Evolutionary conservation across 768 basidiomycete genomes (phyloP).

Genomic region (Pleurotus sapidus): DNA sequence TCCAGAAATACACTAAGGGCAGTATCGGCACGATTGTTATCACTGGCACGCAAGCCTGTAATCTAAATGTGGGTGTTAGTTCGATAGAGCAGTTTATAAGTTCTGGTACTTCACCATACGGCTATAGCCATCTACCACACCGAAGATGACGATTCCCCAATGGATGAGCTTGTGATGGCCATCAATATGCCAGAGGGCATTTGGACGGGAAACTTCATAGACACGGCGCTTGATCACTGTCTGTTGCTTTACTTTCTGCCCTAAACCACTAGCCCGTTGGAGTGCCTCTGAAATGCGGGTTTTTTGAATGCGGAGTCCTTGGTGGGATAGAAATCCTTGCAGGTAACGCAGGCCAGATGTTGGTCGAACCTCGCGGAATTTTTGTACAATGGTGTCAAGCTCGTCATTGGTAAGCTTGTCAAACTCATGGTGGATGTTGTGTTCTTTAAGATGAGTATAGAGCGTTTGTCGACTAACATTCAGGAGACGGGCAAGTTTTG

Average conservation of each 20-base stretch:
- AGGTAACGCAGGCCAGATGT: constrained; percentile 25
- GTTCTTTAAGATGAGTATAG: not conserved
- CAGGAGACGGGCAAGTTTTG: constrained; percentile 2
- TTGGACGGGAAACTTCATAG: constrained; percentile 19
- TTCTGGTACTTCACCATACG: constrained; percentile 15
- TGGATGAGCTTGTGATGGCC: constrained; percentile 31
- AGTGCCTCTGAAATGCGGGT: constrained; percentile 18
- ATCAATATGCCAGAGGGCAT: constrained; percentile 30
- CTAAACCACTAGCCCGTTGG: constrained; percentile 22
- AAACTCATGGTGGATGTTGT: constrained; percentile 2
- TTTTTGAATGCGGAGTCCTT: constrained; percentile 23
- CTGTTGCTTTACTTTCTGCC: constrained; percentile 15
- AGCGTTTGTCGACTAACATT: constrained; percentile 5
- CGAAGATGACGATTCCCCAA: constrained; percentile 27
- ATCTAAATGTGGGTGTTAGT: constrained; percentile 19
- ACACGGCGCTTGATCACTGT: constrained; percentile 14
- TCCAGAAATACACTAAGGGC: constrained; percentile 22
- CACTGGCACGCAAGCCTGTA: constrained; percentile 19
- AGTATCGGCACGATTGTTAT: constrained; percentile 25
- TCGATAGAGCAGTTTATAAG: not conserved
- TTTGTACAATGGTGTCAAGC: constrained; percentile 3
- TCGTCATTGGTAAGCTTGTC: not conserved
- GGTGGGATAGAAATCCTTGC: constrained; percentile 20
- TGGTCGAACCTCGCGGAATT: constrained; percentile 10
- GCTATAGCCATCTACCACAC: constrained; percentile 20